Evolutionary conservation across 306 rosid genomes (phyloP).

Genomic region (Gastrolobium villosum): DNA sequence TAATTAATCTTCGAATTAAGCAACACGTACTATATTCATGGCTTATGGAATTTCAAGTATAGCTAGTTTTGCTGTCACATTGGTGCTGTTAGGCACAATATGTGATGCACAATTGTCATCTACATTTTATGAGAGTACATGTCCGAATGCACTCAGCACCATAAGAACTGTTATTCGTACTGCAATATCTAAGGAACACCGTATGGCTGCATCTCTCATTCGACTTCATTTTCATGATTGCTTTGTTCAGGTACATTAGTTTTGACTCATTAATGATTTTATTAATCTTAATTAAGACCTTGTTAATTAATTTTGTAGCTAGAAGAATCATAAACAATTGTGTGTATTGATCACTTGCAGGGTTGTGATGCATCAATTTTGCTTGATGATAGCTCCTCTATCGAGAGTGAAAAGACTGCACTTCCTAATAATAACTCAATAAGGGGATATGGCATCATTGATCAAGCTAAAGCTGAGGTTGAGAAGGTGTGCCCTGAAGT

Average conservation of each 20-base stretch:
- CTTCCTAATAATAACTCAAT: slow-evolving; percentile 43
- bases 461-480: slow-evolving; percentile 62
- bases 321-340: neutral
- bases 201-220: slow-evolving; percentile 58
- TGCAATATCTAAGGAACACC: slow-evolving; percentile 55
- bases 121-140: slow-evolving; percentile 57
- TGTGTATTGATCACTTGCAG: slow-evolving; percentile 12
- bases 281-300: too few species aligned
- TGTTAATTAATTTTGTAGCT: too few species aligned
- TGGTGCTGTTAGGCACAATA: slow-evolving; percentile 38
- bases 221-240: slow-evolving; percentile 59
- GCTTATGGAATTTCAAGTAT: slow-evolving; percentile 7
- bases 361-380: slow-evolving; percentile 75
- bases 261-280: neutral
- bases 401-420: slow-evolving; percentile 60
- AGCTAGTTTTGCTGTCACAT: slow-evolving; percentile 28
- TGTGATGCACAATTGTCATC: slow-evolving; percentile 66
- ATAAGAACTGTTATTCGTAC: slow-evolving; percentile 51
- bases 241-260: slow-evolving; percentile 46
- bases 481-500: slow-evolving; percentile 67
- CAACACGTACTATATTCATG: neutral
- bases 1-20: neutral
- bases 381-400: slow-evolving; percentile 43
- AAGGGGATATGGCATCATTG: slow-evolving; percentile 63
- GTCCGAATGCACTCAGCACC: slow-evolving; percentile 66